Base-by-base conservation (phyloP, 164 flowering plant genomes). In the Cinnamomum chago region DNA sequence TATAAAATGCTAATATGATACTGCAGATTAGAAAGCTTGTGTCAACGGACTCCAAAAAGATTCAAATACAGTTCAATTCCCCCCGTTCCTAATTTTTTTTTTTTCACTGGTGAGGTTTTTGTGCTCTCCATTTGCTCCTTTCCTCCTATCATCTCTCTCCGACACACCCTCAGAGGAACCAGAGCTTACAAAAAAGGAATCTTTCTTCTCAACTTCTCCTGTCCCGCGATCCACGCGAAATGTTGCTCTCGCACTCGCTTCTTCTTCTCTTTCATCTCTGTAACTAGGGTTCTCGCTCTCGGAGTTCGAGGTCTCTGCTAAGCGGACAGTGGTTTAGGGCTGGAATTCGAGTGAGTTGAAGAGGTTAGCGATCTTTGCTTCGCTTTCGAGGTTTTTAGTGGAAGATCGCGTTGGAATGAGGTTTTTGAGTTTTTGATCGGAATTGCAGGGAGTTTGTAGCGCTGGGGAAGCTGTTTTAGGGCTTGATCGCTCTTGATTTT, bases 41-140 rank as follows among this genome's bases (percentile, higher is more conserved):
- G 86, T 86, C 85, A 82, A 84, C 90, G 91, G 91, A 88, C 85
- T 75, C 90, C 86, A 88, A 84, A 83, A 20, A 23, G 67, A 79
- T 78, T 88, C 76, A 81, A 88, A 85, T 85, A 9, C 70, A 85
- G 80, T 78, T 1, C 75, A 88, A 80, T 84, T 60, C 58, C 68
- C 73, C 25, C 77, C 67, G 35, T 9, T 18, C 67, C 12, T 47
- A n/a, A 50, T 18, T 64, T 47, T 58, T 70, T 33, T 60, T 5
- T 25, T 62, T 55, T 73, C 35, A 27, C 52, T 35, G 9, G 7
- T 35, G 9, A 35, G n/a, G n/a, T 40, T 40, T 40, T 40, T 40
- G 11, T 40, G 47, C 47, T 9, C 11, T 40, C 47, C 47, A 40
- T 40, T 40, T 40, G 47, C 24, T 35, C 12, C 65, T 70, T 78